A percentile compares a stretch with the other conserved stretches of the same genome.
These are phyloP conservation scores for Kitagawia praeruptora DNA, from an alignment of 129 eudicot species.

Conservation along the genomic window DNA sequence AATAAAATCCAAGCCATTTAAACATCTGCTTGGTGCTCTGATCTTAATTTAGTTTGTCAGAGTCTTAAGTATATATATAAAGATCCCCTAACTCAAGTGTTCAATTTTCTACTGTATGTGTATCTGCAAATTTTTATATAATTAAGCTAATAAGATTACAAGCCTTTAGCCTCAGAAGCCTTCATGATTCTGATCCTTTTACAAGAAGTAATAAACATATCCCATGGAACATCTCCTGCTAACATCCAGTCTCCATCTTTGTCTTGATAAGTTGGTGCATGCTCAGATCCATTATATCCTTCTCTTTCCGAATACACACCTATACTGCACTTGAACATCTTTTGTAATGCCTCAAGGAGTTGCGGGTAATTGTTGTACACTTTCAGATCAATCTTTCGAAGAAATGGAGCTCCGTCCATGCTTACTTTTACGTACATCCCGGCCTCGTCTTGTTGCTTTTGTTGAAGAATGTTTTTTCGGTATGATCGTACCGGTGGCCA, in stretches of 20 bases:
- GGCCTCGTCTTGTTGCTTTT: slow-evolving; percentile 12
- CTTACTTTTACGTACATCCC: slow-evolving; percentile 17
- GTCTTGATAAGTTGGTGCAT: slow-evolving; percentile 4
- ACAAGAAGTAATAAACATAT: slow-evolving; percentile 29
- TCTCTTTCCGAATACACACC: slow-evolving; percentile 30
- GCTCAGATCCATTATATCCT: slow-evolving; percentile 24
- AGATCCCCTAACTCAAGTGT: neutral
- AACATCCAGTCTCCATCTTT: slow-evolving; percentile 41
- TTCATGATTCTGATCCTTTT: slow-evolving; percentile 35
- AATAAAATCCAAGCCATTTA: neutral
- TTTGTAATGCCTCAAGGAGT: slow-evolving; percentile 27
- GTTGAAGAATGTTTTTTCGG: slow-evolving; percentile 12
- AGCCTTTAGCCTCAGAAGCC: slow-evolving; percentile 29
- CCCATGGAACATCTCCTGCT: slow-evolving; percentile 39
- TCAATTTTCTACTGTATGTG: neutral
- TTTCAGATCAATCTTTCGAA: slow-evolving; percentile 31
- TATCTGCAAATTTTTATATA: neutral
- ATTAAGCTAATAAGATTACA: slow-evolving; percentile 13
- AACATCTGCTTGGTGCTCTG: neutral
- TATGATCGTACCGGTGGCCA: slow-evolving; percentile 46
- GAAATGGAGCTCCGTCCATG: slow-evolving; percentile 40
- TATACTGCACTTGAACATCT: slow-evolving; percentile 29
- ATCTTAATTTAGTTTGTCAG: neutral
- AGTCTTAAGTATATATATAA: neutral
- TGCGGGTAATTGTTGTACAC: slow-evolving; percentile 23